Conservation (phyloP, 352 stramenopile genomes). For the Peronospora destructor region DNA sequence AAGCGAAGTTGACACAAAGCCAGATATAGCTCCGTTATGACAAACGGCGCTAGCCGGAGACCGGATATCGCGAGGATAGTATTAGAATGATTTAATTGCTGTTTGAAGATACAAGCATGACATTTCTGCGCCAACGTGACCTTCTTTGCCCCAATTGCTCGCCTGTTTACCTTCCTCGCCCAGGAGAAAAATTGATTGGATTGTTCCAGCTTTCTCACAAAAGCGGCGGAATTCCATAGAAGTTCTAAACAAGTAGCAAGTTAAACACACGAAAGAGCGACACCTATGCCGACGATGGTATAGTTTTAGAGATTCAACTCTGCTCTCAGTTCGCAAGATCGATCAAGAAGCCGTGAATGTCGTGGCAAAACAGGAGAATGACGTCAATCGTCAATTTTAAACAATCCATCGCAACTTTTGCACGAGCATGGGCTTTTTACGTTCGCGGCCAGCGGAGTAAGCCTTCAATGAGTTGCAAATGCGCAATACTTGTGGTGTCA, state of each 20-base stretch:
- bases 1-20: constrained; percentile 3
- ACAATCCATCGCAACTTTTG: no score
- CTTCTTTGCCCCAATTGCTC: constrained; percentile 66
- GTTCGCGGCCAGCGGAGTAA: no score
- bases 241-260: no score
- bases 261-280: constrained; percentile 38
- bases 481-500: no score
- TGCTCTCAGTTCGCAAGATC: constrained; percentile 68
- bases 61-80: constrained; percentile 18
- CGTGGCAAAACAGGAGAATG: constrained; percentile 41
- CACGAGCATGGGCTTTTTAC: no score
- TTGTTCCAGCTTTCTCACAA: constrained; percentile 18
- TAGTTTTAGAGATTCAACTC: constrained; percentile 75
- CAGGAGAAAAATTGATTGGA: constrained; percentile 23
- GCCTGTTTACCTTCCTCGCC: constrained; percentile 54
- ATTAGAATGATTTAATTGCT: constrained; percentile 42
- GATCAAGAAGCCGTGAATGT: constrained; percentile 73
- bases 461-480: no score
- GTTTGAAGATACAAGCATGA: constrained; percentile 61
- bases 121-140: constrained; percentile 65
- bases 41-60: constrained; percentile 3
- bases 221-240: constrained; percentile 44
- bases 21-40: constrained; percentile 2
- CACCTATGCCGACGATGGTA: constrained; percentile 53
- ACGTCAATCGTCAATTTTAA: constrained; percentile 42